Base-by-base conservation (phyloP, 345 rosid species). In the Cardamine chenopodiifolia region DNA sequence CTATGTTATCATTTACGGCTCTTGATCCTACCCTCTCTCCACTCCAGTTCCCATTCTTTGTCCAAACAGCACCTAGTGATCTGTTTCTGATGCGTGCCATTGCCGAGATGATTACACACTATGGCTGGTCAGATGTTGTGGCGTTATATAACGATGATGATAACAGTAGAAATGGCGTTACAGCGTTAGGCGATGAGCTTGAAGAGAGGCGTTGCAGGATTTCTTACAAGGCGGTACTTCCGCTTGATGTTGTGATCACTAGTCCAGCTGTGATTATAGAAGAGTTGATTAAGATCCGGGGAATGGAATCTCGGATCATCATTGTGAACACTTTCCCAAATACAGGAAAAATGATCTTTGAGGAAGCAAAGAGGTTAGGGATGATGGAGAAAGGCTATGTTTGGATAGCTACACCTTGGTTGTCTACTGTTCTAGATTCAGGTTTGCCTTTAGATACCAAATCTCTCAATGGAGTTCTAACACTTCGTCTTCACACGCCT, bases 11-110 rank as follows among this genome's bases (percentile, higher is more conserved):
- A 10, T 94, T 88, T 77, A 91, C 93, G 0, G 96, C 98, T 31
- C 84, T 90, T 61, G 97, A 94, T 53, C 97, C 97, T 47, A 74
- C 79, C 7, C 79, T 94, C 2, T 88, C 97, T 5, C 84, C 96
- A 65, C 89, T 90, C 47, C 98, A 94, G 57, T 91, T 87, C 77
- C 98, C 97, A 3, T 94, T 82, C 78, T 94, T 94, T 76, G 80
- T 94, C 71, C 98, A 94, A 56, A 94, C 97, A 4, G 96, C 98
- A 32, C 98, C 98, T 22, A 94, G 76, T 64, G 97, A 91, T 72
- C 74, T 85, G 23, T 94, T 84, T 84, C 89, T 86, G 85, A 89
- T 88, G 92, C 83, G 80, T 0, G 98, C 96, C 77, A 85, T 94
- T 40, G 93, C 97, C 3, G 97, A 94, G 54, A 86, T 90, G 60